These are phyloP conservation scores for Monosporozyma servazzii DNA, from an alignment of 805 yeast genomes.

Conservation along the genomic window DNA sequence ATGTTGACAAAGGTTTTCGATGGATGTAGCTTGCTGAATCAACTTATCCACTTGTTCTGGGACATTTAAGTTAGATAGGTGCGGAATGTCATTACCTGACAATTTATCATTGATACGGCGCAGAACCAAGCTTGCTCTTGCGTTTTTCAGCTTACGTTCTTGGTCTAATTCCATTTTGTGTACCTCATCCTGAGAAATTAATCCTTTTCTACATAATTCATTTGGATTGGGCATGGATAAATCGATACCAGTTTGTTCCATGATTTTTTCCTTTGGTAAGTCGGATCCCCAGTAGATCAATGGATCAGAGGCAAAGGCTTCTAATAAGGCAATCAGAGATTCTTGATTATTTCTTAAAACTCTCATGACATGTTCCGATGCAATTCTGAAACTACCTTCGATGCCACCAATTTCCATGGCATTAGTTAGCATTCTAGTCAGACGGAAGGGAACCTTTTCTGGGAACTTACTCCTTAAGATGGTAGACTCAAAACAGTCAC, in stretches of 20 bases:
- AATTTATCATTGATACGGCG: conserved; percentile 85
- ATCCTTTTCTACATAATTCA: conserved; percentile 61
- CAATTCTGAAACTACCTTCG: conserved; percentile 93
- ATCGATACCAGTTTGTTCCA: conserved; percentile 55
- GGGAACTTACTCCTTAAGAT: conserved; percentile 94
- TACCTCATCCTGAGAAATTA: conserved; percentile 71
- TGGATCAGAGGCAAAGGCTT: conserved; percentile 98
- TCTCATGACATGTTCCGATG: conserved; percentile 95
- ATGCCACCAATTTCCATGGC: conserved; percentile 99
- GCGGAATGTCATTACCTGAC: conserved; percentile 85
- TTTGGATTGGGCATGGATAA: conserved; percentile 61
- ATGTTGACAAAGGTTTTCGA: conserved; percentile 92
- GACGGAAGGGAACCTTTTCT: conserved; percentile 93
- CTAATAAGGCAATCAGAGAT: conserved; percentile 93
- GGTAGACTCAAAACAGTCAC: conserved; percentile 98
- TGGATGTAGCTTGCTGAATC: conserved; percentile 93
- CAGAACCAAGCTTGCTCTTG: conserved; percentile 83
- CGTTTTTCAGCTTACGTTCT: conserved; percentile 64
- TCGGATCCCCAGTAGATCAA: conserved; percentile 98
- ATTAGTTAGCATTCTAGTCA: conserved; percentile 92
- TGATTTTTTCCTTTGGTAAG: conserved; percentile 70
- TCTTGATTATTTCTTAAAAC: conserved; percentile 89
- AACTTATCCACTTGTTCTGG: conserved; percentile 87
- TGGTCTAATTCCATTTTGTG: conserved; percentile 60
- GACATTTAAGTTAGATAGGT: conserved; percentile 61